Evolutionary conservation across 2,329 filamentous ascomycete species (phyloP).

Genomic region (Furcasterigmium sp.): DNA sequence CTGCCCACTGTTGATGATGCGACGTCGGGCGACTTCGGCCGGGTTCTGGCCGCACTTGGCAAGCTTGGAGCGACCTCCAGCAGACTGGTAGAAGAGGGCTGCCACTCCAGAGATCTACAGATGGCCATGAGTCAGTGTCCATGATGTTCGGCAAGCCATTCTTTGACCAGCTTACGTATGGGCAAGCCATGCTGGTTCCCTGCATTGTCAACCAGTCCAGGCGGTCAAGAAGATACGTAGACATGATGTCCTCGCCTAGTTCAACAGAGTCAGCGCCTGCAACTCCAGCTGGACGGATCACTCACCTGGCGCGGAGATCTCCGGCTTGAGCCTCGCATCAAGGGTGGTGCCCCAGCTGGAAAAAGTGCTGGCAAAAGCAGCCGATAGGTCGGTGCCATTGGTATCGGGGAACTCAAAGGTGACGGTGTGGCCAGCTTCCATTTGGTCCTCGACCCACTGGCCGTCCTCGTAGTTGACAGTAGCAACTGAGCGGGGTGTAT

Average conservation of each 20-base stretch:
- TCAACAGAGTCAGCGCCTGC: too few species aligned
- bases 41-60: background rate
- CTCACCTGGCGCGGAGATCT: conserved; percentile 46
- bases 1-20: background rate
- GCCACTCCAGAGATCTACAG: conserved; percentile 5
- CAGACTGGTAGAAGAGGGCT: conserved; percentile 7
- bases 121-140: background rate
- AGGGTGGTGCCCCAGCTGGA: conserved; percentile 57
- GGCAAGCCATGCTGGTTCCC: conserved; percentile 14
- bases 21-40: background rate
- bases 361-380: conserved; percentile 21
- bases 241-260: conserved; percentile 29
- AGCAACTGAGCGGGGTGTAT: background rate
- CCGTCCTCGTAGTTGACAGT: conserved; percentile 5
- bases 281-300: background rate
- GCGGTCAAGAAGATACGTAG: conserved; percentile 3
- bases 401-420: conserved; percentile 1
- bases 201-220: conserved; percentile 7
- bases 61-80: background rate
- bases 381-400: background rate
- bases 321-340: conserved; percentile 51
- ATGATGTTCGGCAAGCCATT: background rate
- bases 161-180: conserved; percentile 1
- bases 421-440: background rate
- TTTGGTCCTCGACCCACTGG: conserved; percentile 4